phyloP scores from a whole-genome alignment of 108 stramenopile species.

The Halocafeteria seosinensis region DNA sequence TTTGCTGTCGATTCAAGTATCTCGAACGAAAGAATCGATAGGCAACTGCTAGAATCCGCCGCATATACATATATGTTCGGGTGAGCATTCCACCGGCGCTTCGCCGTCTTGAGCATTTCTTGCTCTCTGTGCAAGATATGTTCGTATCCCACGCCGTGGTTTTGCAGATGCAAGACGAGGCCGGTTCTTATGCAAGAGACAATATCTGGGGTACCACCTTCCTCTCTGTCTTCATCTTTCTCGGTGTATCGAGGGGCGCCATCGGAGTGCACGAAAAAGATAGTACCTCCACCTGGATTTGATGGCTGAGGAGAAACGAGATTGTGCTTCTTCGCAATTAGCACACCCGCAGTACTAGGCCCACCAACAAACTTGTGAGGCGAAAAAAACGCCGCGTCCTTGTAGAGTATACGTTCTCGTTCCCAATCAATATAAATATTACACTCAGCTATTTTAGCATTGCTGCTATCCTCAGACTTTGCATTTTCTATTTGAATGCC shows the following conservation, averaged over 20 bases:
- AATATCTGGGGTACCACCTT: slow-evolving; percentile 87
- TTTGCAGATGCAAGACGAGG: slow-evolving; percentile 55
- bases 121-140: neutral
- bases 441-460: neutral
- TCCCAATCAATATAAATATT: neutral
- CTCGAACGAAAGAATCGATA: slow-evolving; percentile 49
- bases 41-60: neutral
- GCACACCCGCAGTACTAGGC: slow-evolving; percentile 62
- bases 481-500: neutral
- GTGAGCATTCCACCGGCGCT: neutral
- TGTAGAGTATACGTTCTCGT: neutral
- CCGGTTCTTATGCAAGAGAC: slow-evolving; percentile 69
- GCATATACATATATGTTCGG: neutral
- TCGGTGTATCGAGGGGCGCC: slow-evolving; percentile 68
- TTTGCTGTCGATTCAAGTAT: slow-evolving; percentile 2
- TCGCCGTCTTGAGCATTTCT: neutral
- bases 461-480: neutral
- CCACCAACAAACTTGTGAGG: slow-evolving; percentile 49
- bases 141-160: slow-evolving; percentile 10
- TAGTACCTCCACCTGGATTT: slow-evolving; percentile 75
- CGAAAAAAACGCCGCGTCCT: slow-evolving; percentile 34
- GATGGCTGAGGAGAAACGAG: slow-evolving; percentile 51
- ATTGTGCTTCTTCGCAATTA: slow-evolving; percentile 61
- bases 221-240: slow-evolving; percentile 81
- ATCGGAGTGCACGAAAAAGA: slow-evolving; percentile 73